A percentile compares a stretch with the other conserved stretches of the same genome.
Conservation (phyloP, 2,329 filamentous ascomycete genomes). For the Colletotrichum phormii region DNA sequence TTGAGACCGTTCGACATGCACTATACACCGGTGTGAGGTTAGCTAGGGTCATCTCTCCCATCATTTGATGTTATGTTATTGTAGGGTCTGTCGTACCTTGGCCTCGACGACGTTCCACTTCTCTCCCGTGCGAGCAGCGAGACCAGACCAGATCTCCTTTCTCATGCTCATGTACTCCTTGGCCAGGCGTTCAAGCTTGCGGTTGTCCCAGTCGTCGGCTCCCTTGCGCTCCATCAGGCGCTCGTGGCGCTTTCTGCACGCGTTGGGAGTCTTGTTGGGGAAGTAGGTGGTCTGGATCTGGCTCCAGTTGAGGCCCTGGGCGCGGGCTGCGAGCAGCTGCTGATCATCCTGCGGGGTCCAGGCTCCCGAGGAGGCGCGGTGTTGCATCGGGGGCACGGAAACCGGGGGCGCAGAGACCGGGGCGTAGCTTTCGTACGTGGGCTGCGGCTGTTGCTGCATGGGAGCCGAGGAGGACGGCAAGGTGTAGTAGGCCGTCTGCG, state of each 20-base stretch:
- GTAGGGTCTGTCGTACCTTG: slow-evolving; percentile 59
- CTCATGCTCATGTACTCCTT: slow-evolving; percentile 83
- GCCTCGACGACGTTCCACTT: slow-evolving; percentile 79
- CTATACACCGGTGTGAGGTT: slow-evolving; percentile 54
- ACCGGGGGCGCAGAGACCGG: slow-evolving; percentile 45
- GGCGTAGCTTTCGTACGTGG: slow-evolving; percentile 54
- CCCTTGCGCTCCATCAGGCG: slow-evolving; percentile 81
- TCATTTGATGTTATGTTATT: not conserved
- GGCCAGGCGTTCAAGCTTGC: slow-evolving; percentile 79
- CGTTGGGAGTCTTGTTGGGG: slow-evolving; percentile 81
- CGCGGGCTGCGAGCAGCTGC: slow-evolving; percentile 76
- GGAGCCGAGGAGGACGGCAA: slow-evolving; percentile 49
- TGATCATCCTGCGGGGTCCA: slow-evolving; percentile 84
- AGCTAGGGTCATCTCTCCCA: slow-evolving; percentile 16
- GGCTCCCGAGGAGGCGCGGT: slow-evolving; percentile 70
- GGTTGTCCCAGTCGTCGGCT: slow-evolving; percentile 81
- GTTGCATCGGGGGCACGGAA: slow-evolving; percentile 52
- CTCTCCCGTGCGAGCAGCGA: slow-evolving; percentile 82
- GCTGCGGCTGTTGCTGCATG: slow-evolving; percentile 47
- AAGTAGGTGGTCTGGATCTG: slow-evolving; percentile 84
- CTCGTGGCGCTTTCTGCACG: slow-evolving; percentile 90
- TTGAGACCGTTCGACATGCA: slow-evolving; percentile 88
- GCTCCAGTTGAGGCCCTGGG: slow-evolving; percentile 84
- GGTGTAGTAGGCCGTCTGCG: slow-evolving; percentile 52
- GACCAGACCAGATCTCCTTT: slow-evolving; percentile 82